These are phyloP conservation scores for Periconia digitata DNA, from an alignment of 2,329 filamentous ascomycete genomes.

Conservation along the genomic window DNA sequence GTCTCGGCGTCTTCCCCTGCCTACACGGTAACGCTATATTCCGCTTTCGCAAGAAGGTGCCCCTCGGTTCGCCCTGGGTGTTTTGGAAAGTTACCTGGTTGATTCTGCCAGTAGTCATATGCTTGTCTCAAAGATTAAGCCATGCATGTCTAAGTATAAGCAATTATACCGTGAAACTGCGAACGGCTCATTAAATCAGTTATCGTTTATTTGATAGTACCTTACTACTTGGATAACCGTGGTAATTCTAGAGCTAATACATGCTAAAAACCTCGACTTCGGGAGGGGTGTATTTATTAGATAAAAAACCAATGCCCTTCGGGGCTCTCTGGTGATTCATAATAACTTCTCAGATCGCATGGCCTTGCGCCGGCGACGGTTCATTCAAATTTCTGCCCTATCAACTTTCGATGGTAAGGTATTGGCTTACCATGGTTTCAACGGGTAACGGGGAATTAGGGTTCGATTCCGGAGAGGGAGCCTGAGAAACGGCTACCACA, in stretches of 20 bases:
- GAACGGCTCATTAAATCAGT: constrained; percentile 52
- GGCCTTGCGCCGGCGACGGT: constrained; percentile 18
- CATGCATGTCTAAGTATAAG: constrained; percentile 51
- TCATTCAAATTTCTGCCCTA: constrained; percentile 41
- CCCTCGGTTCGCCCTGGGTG: not conserved
- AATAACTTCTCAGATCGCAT: constrained; percentile 27
- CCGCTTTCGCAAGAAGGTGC: not conserved
- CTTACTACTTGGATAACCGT: constrained; percentile 49
- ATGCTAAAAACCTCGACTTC: constrained; percentile 42
- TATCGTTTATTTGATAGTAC: constrained; percentile 51
- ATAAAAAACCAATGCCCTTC: constrained; percentile 50
- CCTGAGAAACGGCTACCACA: too few species aligned
- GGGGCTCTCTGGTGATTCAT: constrained; percentile 31
- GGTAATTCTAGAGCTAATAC: constrained; percentile 53
- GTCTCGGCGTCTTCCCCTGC: not conserved
- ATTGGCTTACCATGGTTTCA: constrained; percentile 44
- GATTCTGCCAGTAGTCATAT: constrained; percentile 51
- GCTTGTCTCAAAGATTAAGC: constrained; percentile 52
- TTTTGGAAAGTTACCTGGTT: constrained; percentile 38
- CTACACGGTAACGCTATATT: constrained; percentile 2
- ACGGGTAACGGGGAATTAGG: constrained; percentile 45
- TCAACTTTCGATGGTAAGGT: constrained; percentile 42
- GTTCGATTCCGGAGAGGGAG: constrained; percentile 40
- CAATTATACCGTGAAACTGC: constrained; percentile 47
- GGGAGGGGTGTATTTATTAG: constrained; percentile 50